These are phyloP conservation scores for Fusarium hostae DNA, from an alignment of 2,329 filamentous ascomycete genomes.

Conservation along the genomic window DNA sequence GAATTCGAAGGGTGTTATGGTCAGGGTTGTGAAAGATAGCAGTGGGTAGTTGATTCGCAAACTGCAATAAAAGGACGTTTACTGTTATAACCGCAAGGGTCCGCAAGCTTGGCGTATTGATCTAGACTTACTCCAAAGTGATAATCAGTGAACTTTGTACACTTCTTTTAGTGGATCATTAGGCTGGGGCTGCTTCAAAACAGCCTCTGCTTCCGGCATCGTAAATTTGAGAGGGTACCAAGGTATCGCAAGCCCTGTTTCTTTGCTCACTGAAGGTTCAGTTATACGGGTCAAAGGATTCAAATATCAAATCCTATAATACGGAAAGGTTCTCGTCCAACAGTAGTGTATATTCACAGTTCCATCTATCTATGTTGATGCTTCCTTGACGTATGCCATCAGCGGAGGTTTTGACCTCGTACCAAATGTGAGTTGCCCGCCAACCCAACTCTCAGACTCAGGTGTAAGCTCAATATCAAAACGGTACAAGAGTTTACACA, in stretches of 20 bases:
- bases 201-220: accelerated
- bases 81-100: no score
- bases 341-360: accelerated
- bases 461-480: background rate
- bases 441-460: background rate
- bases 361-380: background rate
- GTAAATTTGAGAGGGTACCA: accelerated
- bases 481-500: background rate
- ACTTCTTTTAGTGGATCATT: accelerated
- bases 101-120: accelerated
- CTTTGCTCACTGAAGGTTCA: accelerated
- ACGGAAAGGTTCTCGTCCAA: accelerated
- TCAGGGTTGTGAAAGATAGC: background rate
- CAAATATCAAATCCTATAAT: accelerated
- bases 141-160: background rate
- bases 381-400: background rate
- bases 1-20: background rate
- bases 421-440: background rate
- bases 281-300: background rate
- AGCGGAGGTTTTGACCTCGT: background rate
- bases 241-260: background rate
- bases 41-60: no score
- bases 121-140: background rate
- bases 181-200: accelerated
- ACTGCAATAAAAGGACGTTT: accelerated